Conservation (phyloP, 2,329 filamentous ascomycete genomes). For the Talaromyces sp. region DNA sequence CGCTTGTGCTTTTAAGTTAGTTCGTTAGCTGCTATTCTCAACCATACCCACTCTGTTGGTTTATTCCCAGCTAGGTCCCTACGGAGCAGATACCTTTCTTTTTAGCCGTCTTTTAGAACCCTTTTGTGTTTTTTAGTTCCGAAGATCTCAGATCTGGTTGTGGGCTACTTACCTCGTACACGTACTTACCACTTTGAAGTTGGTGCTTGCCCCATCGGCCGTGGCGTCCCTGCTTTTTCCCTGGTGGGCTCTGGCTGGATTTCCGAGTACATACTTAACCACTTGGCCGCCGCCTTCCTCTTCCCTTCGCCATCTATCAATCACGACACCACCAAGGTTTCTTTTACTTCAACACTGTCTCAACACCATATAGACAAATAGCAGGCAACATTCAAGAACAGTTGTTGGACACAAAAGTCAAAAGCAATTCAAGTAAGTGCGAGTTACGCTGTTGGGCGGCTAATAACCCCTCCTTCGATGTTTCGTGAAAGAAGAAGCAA, state of each 20-base stretch:
- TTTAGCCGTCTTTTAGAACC: conserved; percentile 17
- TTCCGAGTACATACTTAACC: background rate
- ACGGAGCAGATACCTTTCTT: conserved; percentile 12
- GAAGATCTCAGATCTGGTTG: conserved; percentile 26
- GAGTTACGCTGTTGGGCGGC: background rate
- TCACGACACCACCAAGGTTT: background rate
- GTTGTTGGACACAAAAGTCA: background rate
- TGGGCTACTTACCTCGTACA: conserved; percentile 13
- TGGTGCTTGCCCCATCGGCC: conserved; percentile 15
- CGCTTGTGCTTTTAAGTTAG: conserved; percentile 10
- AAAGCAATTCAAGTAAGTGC: background rate
- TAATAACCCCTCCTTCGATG: background rate
- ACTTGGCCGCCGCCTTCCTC: conserved; percentile 7
- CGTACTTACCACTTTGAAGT: conserved; percentile 6
- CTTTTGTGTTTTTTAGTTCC: conserved; percentile 20
- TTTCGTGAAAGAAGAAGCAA: background rate
- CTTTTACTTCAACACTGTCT: background rate
- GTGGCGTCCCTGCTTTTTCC: conserved; percentile 9
- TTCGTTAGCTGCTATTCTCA: conserved; percentile 6
- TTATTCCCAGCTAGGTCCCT: conserved; percentile 15
- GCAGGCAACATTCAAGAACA: background rate
- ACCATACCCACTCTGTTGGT: conserved; percentile 14
- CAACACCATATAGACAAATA: background rate
- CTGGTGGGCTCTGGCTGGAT: conserved; percentile 2
- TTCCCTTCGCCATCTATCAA: background rate